Evolutionary conservation across 176 grass and related monocot species (phyloP), one percentile per base, ranked within the genome.

Genomic region (Olyra latifolia): DNA sequence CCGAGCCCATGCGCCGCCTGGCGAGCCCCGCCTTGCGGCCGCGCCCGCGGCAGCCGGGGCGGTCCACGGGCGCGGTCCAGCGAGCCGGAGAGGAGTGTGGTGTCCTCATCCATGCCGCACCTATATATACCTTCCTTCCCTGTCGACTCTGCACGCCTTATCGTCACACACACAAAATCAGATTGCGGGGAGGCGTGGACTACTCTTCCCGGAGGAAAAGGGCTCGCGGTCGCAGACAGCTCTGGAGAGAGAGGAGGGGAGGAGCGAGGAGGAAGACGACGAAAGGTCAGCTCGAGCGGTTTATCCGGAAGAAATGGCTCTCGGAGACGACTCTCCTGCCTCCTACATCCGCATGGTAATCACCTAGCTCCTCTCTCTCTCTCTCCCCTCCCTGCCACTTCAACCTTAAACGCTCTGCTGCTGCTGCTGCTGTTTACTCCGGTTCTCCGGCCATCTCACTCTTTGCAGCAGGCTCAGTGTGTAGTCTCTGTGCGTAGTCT

Each of bases 311-410:
- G 27, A n/a, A 25, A 89, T 88, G 85, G 85, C 82, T 4, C 52
- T 86, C 38, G 90, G 90, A 30, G 88, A 86, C 35, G 62, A 80
- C 17, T 88, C 87, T 3, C 75, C 93, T 14, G 90, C 90, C 4
- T 90, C 90, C 11, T 97, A 93, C 41, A 97, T 97, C 82, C 88
- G 81, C 74, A 86, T 73, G 93, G 93, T 97, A 10, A 20, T 0
- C 6, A 17, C 5, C 32, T 35, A n/a, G 20, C n/a, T 63, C 60
- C 42, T n/a, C 0, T 5, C 7, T 28, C 23, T 7, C 14, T 6
- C 19, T 54, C 11, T 35, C 3, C 39, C 49, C 28, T 20, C 9
- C 32, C 1, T n/a, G 5, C 43, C 10, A 7, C 29, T 16, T 61
- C 23, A 15, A 11, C 17, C 49, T 9, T 16, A 69, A 19, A 25